phyloP scores from a whole-genome alignment of 352 stramenopile species.

The Pythium vanterpoolii region DNA sequence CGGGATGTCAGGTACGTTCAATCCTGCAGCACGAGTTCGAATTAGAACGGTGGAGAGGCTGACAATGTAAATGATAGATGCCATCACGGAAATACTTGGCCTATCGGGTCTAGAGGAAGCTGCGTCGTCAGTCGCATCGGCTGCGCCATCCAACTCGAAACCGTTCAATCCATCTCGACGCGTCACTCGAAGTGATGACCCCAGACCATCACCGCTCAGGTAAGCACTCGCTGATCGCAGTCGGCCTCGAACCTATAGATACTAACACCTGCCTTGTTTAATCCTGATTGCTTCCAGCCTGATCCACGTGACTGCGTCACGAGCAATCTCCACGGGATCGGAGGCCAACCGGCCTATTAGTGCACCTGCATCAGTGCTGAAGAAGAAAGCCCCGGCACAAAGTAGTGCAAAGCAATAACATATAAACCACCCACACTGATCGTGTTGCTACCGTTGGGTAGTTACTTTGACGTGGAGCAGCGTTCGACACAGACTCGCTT shows the following conservation, averaged over 20 bases:
- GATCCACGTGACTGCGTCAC: conserved; percentile 42
- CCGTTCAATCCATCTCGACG: conserved; percentile 2
- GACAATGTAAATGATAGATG: background rate
- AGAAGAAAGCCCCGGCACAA: conserved; percentile 43
- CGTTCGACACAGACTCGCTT: conserved; percentile 32
- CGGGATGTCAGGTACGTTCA: conserved; percentile 4
- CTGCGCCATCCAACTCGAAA: conserved; percentile 2
- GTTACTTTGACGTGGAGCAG: conserved; percentile 34
- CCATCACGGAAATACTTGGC: background rate
- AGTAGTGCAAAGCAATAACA: background rate
- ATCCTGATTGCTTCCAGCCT: background rate
- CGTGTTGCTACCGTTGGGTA: background rate
- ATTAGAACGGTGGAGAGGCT: background rate
- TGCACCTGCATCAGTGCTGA: conserved; percentile 37
- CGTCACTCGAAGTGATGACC: conserved; percentile 1
- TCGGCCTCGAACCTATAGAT: background rate
- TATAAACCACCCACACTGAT: background rate
- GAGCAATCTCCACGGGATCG: conserved; percentile 12
- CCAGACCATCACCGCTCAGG: conserved; percentile 17
- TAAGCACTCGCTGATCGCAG: background rate
- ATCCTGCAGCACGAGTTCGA: too few species aligned
- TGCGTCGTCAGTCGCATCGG: background rate
- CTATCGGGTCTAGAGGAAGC: background rate
- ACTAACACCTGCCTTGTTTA: background rate
- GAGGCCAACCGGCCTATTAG: conserved; percentile 42